A percentile compares a stretch with the other conserved stretches of the same genome.
Evolutionary conservation across 495 filamentous ascomycete species (phyloP).

Genomic region (Xylaria acuta): DNA sequence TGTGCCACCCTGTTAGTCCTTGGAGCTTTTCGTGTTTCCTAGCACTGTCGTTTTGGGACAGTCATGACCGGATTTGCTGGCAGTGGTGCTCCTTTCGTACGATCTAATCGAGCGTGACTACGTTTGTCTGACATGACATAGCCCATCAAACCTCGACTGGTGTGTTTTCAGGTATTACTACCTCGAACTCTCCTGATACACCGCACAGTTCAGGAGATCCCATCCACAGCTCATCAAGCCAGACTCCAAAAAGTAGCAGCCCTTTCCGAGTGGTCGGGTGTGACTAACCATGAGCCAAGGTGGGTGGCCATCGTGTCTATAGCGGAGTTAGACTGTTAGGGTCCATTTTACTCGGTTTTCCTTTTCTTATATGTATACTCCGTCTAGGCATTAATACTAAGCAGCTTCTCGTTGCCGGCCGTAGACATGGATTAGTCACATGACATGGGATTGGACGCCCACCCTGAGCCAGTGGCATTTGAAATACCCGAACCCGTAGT

Average conservation of each 20-base stretch:
- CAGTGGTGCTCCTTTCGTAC: constrained; percentile 30
- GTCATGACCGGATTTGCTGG: constrained; percentile 34
- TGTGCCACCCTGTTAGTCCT: constrained; percentile 34
- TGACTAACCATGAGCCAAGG: not conserved
- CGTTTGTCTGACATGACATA: constrained; percentile 11
- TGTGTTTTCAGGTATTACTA: constrained; percentile 26
- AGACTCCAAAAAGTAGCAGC: not conserved
- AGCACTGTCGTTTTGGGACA: constrained; percentile 37
- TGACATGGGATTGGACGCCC: constrained; percentile 1
- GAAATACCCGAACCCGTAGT: constrained; percentile 22
- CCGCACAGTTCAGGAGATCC: not conserved
- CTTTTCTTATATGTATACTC: not conserved
- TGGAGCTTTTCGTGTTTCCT: constrained; percentile 31
- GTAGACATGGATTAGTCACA: not conserved
- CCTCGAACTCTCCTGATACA: constrained; percentile 18
- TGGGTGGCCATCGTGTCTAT: not conserved
- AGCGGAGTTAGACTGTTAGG: not conserved
- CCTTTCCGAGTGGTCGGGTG: not conserved
- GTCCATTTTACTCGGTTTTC: not conserved
- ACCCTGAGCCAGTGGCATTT: constrained; percentile 11
- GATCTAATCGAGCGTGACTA: not conserved
- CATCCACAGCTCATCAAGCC: not conserved
- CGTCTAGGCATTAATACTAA: not conserved
- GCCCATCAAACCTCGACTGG: constrained; percentile 10
- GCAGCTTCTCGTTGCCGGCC: constrained; percentile 3